Conservation (phyloP, 306 rosid species). For the Fragaria iinumae region DNA sequence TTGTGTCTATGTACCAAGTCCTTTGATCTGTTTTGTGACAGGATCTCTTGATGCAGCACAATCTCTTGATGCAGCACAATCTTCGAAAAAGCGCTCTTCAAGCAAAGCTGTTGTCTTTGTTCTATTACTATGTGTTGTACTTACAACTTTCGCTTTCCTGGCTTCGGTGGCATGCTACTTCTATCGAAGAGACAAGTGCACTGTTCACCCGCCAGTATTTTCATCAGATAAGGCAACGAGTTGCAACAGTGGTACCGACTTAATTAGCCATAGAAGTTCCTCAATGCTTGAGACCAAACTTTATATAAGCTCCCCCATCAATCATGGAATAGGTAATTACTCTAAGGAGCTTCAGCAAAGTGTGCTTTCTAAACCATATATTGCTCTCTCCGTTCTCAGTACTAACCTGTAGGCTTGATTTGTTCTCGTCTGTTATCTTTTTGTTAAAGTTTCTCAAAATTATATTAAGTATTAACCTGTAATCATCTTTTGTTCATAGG, state of each 20-base stretch:
- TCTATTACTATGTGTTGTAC: constrained; percentile 48
- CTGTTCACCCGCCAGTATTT: constrained; percentile 45
- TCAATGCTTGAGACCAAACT: constrained; percentile 50
- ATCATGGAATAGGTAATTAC: constrained; percentile 47
- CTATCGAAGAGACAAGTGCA: constrained; percentile 43
- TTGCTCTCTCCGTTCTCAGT: background rate
- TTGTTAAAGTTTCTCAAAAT: background rate
- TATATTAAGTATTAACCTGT: background rate
- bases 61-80: constrained; percentile 35
- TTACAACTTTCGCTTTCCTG: constrained; percentile 69
- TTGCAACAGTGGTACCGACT: constrained; percentile 58
- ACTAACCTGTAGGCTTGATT: constrained; percentile 1
- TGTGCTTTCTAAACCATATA: background rate
- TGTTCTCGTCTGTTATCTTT: constrained; percentile 3
- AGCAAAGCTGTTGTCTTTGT: constrained; percentile 59
- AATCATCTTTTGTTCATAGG: constrained; percentile 39
- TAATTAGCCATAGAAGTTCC: constrained; percentile 54
- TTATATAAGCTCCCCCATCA: constrained; percentile 38
- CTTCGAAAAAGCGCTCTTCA: constrained; percentile 59
- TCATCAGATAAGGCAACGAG: constrained; percentile 66
- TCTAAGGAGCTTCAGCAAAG: background rate
- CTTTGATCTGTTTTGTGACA: constrained; percentile 35
- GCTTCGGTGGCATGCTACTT: constrained; percentile 54
- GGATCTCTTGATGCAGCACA: constrained; percentile 46
- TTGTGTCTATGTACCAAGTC: background rate